Base-by-base conservation (phyloP, 1,284 basidiomycete species). In the Ustanciosporium gigantosporum region DNA sequence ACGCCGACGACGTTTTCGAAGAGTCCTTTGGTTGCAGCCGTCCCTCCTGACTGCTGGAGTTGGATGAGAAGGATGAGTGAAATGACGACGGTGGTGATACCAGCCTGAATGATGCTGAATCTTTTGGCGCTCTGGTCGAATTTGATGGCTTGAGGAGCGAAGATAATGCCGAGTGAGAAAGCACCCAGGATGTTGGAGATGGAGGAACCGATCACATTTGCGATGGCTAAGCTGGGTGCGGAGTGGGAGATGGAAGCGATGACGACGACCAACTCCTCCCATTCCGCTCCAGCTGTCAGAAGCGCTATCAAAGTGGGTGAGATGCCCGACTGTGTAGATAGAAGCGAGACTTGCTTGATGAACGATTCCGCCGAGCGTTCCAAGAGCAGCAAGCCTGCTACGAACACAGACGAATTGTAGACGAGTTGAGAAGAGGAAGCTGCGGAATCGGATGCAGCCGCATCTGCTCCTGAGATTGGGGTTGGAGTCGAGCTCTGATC, bases 121-220 rank as follows among this genome's bases (percentile, higher is more conserved):
- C 51, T 21, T 25, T 41, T 55, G 43, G 58, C 52, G 41, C 51
- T 56, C 22, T 50, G 43, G 25, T 61, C 58, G 20, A 61, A 61
- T 5, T 39, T 39, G 46, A 61, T 34, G 0, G 51, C 51, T 7
- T 25, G 36, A 3, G 58, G 51, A 15, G 58, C 58, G 23, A 55
- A 55, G 9, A 61, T 27, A 23, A 61, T 47, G 3, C 58, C 58
- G 5, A 61, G 32, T 0, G 58, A 55, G 34, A 61, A 61, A 4
- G 58, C 69, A 27, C 69, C 66, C 2, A 70, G 51, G 32, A 70
- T 65, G 50, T 70, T 72, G 45, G 62, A 64, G 51, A 73, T 73
- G 48, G 60, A 48, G n/a, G 62, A 49, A 2, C 68, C 72, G 40
- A 74, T 50, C 17, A 70, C 46, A 41, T 74, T 72, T 36, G 70